These are phyloP conservation scores for Nephromyces sp. DNA, from an alignment of 169 alveolate genomes.

Conservation along the genomic window DNA sequence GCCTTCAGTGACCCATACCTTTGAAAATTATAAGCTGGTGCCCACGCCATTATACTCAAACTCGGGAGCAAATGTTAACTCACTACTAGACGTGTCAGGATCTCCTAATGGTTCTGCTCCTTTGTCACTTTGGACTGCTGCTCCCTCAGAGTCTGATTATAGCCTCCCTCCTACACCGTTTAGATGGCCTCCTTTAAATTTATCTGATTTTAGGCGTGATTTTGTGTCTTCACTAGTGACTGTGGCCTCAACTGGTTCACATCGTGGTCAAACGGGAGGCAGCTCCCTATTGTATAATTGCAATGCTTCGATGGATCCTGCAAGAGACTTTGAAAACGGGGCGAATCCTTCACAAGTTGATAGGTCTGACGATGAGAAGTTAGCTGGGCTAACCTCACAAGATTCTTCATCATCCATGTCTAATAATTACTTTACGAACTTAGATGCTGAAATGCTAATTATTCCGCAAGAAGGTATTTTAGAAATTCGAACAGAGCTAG, in stretches of 20 bases:
- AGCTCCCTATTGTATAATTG: slow-evolving; percentile 52
- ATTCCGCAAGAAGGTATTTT: slow-evolving; percentile 59
- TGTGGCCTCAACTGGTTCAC: slow-evolving; percentile 58
- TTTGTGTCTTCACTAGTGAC: slow-evolving; percentile 54
- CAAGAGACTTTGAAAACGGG: too few species aligned
- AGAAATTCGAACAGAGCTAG: slow-evolving; percentile 49
- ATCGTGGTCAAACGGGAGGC: slow-evolving; percentile 50
- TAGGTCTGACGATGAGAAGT: too few species aligned
- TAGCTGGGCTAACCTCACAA: too few species aligned
- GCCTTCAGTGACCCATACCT: slow-evolving; percentile 42
- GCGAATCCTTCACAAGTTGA: too few species aligned
- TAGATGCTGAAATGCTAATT: slow-evolving; percentile 67
- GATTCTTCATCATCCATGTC: too few species aligned
- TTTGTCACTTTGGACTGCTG: background rate
- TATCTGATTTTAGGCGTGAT: slow-evolving; percentile 4
- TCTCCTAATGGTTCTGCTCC: background rate
- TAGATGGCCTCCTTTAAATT: background rate
- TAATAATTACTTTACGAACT: background rate
- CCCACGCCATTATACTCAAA: too few species aligned
- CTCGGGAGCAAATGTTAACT: background rate
- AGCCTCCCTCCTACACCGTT: background rate
- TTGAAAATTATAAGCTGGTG: background rate
- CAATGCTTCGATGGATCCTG: slow-evolving; percentile 43
- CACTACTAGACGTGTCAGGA: background rate
- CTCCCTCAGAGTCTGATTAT: background rate